Conservation (phyloP, 495 filamentous ascomycete genomes). For the Corynascus novoguineensis region DNA sequence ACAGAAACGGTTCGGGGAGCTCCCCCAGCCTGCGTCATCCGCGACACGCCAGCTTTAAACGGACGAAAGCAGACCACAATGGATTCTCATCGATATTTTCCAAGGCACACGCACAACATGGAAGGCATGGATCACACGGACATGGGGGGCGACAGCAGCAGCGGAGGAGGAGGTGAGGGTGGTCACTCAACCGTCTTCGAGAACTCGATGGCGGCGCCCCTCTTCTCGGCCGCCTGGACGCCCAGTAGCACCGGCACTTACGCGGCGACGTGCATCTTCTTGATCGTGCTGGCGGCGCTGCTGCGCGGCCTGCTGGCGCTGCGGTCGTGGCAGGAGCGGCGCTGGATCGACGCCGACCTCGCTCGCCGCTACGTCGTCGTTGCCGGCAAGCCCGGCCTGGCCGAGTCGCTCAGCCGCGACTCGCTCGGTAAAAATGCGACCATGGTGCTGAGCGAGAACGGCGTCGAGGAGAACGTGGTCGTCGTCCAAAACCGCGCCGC, state of each 20-base stretch:
- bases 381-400: slow-evolving; percentile 54
- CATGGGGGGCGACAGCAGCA: slow-evolving; percentile 11
- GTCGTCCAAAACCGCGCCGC: slow-evolving; percentile 50
- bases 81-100: background rate
- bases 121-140: slow-evolving; percentile 20
- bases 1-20: too few species aligned
- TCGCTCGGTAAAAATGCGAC: slow-evolving; percentile 53
- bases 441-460: slow-evolving; percentile 58
- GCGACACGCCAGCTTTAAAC: too few species aligned
- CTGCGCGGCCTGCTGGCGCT: slow-evolving; percentile 64
- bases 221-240: slow-evolving; percentile 71
- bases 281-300: slow-evolving; percentile 64
- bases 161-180: slow-evolving; percentile 12
- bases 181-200: slow-evolving; percentile 52
- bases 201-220: slow-evolving; percentile 57
- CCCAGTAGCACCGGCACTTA: slow-evolving; percentile 63
- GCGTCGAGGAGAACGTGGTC: slow-evolving; percentile 66
- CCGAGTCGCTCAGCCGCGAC: slow-evolving; percentile 46
- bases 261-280: slow-evolving; percentile 81
- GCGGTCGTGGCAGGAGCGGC: slow-evolving; percentile 49
- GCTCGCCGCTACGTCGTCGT: slow-evolving; percentile 71
- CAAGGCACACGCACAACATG: too few species aligned
- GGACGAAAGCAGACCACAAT: too few species aligned
- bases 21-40: too few species aligned
- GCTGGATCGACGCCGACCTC: slow-evolving; percentile 57